Evolutionary conservation across 805 yeast species (phyloP), one percentile per base, ranked within the genome.

Genomic region (Candida michaelii): DNA sequence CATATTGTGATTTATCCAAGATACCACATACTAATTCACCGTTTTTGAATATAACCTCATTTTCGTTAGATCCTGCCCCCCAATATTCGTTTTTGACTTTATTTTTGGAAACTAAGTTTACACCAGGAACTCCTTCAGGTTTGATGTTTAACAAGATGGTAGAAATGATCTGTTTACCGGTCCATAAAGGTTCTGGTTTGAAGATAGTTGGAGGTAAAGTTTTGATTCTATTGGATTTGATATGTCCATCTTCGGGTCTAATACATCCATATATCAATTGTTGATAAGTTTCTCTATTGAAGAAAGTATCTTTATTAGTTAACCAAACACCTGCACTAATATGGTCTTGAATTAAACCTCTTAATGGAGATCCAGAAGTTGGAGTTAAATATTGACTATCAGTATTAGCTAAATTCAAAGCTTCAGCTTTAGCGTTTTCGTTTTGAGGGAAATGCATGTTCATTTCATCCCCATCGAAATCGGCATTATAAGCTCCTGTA

Each of bases 391-490:
- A 93, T 71, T 93, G 99, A 47, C 95, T 86, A 66, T 95, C 97
- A 7, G 99, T 93, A 65, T 91, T 90, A 30, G 99, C 99, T 63
- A 93, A 76, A 60, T 89, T 80, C 59, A 89, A 73, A 2, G 99
- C 98, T 70, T 93, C 99, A 16, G 98, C 91, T 61, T 90, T 83
- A 8, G 98, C 99, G 54, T 88, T 87, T 70, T 91, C 97, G 66
- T 87, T 89, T 71, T 91, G 99, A 19, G 99, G 99, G 76, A 91
- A 91, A 71, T 91, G 99, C 97, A 91, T 85, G 65, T 91, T 91
- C 99, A 91, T 91, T 73, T 91, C 99, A 69, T 91, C 99, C 75
- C 99, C 99, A 69, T 91, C 99, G 58, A 93, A 91, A 78, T 91
- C 99, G 30, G 98, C 98, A 65, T 91, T 91, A 69, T 91, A 93